Conservation (phyloP, 2,329 filamentous ascomycete species). For the Aureobasidium namibiae region DNA sequence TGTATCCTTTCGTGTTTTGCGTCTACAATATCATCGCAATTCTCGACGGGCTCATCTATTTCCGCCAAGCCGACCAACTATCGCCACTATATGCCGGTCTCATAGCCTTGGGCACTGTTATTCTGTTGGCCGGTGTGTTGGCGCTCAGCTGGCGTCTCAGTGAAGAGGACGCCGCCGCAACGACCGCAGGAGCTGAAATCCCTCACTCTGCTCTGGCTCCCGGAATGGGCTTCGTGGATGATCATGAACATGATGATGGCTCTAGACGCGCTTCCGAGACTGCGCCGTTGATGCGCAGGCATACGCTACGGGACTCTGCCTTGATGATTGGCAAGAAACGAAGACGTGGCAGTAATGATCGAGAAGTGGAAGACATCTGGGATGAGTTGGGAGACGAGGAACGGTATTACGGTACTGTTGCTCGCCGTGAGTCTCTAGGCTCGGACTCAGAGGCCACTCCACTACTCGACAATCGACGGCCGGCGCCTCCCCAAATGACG, state of each 20-base stretch:
- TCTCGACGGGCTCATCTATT: slow-evolving; percentile 93
- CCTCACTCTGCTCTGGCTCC: slow-evolving; percentile 66
- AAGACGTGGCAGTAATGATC: slow-evolving; percentile 34
- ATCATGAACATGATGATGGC: slow-evolving; percentile 33
- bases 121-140: slow-evolving; percentile 79
- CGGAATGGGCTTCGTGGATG: slow-evolving; percentile 72
- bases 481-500: not conserved
- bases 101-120: slow-evolving; percentile 77
- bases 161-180: slow-evolving; percentile 53
- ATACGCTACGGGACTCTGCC: slow-evolving; percentile 4
- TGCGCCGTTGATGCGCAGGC: slow-evolving; percentile 15
- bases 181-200: slow-evolving; percentile 38
- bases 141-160: slow-evolving; percentile 90
- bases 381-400: slow-evolving; percentile 66
- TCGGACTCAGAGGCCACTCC: not conserved
- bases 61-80: slow-evolving; percentile 76
- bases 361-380: slow-evolving; percentile 75
- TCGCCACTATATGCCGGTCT: slow-evolving; percentile 66
- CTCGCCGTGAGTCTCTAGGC: not conserved
- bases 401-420: slow-evolving; percentile 29
- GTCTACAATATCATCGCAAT: slow-evolving; percentile 99
- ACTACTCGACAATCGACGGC: not conserved
- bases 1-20: slow-evolving; percentile 97
- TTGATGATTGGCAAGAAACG: slow-evolving; percentile 8
- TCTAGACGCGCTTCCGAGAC: slow-evolving; percentile 12